Evolutionary conservation across 1,284 basidiomycete species (phyloP).

Genomic region (Ceratobasidium sp.): DNA sequence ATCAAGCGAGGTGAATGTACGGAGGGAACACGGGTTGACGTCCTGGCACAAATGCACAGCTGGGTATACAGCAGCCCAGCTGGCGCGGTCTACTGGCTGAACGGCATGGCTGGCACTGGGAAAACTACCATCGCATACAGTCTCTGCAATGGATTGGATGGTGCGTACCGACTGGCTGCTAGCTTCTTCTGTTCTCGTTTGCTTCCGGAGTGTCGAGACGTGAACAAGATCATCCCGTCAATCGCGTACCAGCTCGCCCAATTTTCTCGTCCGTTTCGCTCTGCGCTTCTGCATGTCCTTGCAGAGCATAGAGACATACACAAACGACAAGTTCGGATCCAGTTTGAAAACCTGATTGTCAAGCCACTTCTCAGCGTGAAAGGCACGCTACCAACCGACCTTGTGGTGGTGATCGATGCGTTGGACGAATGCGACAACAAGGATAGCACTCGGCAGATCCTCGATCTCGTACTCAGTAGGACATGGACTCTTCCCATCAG

Average conservation of each 20-base stretch:
- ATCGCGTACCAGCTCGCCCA: conserved; percentile 36
- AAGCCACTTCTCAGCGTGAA: background rate
- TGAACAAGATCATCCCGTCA: conserved; percentile 34
- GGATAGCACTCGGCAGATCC: background rate
- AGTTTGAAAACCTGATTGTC: conserved; percentile 27
- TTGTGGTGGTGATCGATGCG: conserved; percentile 38
- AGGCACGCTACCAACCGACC: background rate
- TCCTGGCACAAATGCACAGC: conserved; percentile 38
- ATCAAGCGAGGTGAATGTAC: conserved; percentile 20
- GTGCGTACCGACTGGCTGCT: conserved; percentile 44
- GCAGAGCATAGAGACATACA: conserved; percentile 14
- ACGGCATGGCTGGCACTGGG: conserved; percentile 46
- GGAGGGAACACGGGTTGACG: conserved; percentile 40
- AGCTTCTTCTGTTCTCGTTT: conserved; percentile 47
- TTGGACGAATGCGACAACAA: conserved; percentile 36
- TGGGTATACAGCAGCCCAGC: conserved; percentile 38
- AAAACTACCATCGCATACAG: conserved; percentile 45
- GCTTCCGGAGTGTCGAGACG: conserved; percentile 15
- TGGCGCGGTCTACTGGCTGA: conserved; percentile 43
- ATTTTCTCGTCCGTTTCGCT: conserved; percentile 22
- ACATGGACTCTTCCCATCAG: background rate
- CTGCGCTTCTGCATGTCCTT: conserved; percentile 1
- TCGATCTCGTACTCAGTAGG: background rate
- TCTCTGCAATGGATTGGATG: conserved; percentile 39
- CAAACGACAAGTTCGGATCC: background rate